Conservation (phyloP, 225 moss, liverwort and hornwort genomes). For the Ulota crispa region DNA sequence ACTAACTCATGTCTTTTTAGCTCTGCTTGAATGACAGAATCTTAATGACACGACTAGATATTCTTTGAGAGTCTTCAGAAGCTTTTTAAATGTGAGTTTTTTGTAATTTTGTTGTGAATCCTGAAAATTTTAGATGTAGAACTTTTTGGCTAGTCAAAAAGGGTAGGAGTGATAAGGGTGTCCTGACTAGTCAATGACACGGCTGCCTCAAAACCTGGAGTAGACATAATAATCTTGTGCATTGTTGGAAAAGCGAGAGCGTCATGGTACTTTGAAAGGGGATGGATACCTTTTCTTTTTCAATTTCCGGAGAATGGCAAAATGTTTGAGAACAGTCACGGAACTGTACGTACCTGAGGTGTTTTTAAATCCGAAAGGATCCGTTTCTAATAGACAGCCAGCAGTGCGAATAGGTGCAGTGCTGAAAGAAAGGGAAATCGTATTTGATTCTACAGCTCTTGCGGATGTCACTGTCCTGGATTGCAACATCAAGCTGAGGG, state of each 20-base stretch:
- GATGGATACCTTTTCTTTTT: not conserved
- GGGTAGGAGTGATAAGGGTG: not conserved
- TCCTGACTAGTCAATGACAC: not conserved
- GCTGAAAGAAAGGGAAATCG: constrained; percentile 1
- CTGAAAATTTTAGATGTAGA: not conserved
- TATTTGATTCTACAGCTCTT: constrained; percentile 30
- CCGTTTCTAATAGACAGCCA: not conserved
- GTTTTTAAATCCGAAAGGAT: not conserved
- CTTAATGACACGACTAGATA: not conserved
- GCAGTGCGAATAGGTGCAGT: constrained; percentile 14
- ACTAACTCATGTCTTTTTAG: not conserved
- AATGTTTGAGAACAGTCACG: not conserved
- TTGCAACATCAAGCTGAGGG: constrained; percentile 35
- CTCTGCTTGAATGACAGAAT: not conserved
- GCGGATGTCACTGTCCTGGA: constrained; percentile 27
- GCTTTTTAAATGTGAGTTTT: not conserved
- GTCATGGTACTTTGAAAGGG: not conserved
- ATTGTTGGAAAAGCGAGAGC: not conserved
- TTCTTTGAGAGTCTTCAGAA: not conserved
- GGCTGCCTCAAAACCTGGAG: not conserved
- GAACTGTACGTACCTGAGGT: not conserved
- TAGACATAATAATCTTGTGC: not conserved
- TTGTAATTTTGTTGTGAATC: not conserved
- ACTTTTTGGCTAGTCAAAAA: not conserved
- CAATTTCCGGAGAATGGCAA: not conserved